Base-by-base conservation (phyloP, 164 flowering plant genomes). In the Magnolia officinalis region DNA sequence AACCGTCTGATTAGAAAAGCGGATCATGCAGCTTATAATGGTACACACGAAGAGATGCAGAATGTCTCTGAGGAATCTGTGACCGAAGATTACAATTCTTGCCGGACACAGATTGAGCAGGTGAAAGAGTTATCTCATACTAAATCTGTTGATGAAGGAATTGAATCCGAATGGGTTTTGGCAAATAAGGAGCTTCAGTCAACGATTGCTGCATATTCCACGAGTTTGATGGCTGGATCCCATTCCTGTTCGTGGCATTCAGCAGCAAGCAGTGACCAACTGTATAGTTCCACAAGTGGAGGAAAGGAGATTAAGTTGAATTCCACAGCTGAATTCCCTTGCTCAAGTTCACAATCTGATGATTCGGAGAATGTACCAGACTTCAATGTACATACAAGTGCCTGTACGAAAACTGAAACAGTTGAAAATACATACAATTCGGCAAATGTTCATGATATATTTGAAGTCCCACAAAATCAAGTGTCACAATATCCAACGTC, bases 401-500 rank as follows among this genome's bases (percentile, higher is more conserved):
- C 50, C 4, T 50, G 73, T 26, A 11, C 23, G 63, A 74, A 80
- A 51, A 77, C 65, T 68, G 83, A 83, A 74, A 78, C 26, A 16
- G 49, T 37, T 70, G 63, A 23, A 23, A 78, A 74, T 58, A 21
- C 80, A 64, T 13, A 64, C 49, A 26, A 78, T 67, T 69, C 85
- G 1, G 63, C 74, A 16, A 79, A 75, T 73, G 83, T 91, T 45
- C 85, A 87, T 24, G 97, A 92, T 80, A 79, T 95, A 23, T 90
- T 83, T 81, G 98, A 93, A 84, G 92, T 95, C 23, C 94, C 92
- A 29, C 80, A 82, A 77, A 64, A 45, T 61, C 81, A 75, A 61
- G 84, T 71, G 50, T 23, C 63, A 52, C 73, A 77, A 24, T 80
- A 78, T 45, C 20, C 61, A 72, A 51, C 63, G 21, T 61, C 75